Evolutionary conservation across 225 moss, liverwort and hornwort species (phyloP).

Genomic region (Climacium dendroides): DNA sequence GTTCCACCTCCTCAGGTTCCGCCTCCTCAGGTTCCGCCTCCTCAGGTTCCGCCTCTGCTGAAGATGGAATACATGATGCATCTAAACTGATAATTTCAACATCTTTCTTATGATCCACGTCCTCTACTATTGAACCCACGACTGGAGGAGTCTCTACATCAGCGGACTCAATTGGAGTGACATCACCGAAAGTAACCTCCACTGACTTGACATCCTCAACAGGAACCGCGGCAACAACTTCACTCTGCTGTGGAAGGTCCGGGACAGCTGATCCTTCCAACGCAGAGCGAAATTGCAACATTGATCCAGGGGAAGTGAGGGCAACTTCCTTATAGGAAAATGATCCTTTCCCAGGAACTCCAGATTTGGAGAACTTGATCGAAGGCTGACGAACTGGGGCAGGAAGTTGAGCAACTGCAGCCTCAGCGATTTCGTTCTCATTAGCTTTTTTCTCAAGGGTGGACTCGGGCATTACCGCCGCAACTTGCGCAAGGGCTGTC

Average conservation of each 20-base stretch:
- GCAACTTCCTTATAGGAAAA: conserved; percentile 49
- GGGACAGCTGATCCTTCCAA: not conserved
- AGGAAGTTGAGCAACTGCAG: not conserved
- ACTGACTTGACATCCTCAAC: not conserved
- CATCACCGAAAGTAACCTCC: not conserved
- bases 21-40: conserved; percentile 20
- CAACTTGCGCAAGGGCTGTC: not conserved
- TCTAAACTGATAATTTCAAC: not conserved
- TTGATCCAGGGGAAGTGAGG: conserved; percentile 30
- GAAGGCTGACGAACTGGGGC: conserved; percentile 13
- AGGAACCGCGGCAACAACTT: not conserved
- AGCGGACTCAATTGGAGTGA: not conserved
- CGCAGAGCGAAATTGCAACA: conserved; percentile 9
- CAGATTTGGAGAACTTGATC: conserved; percentile 16
- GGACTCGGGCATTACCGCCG: not conserved
- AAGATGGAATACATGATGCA: not conserved
- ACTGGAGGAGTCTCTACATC: not conserved
- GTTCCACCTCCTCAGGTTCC: conserved; percentile 6
- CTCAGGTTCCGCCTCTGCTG: not conserved
- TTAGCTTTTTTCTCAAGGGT: not conserved
- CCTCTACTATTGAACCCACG: not conserved
- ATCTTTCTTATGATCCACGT: not conserved
- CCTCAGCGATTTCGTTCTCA: conserved; percentile 2
- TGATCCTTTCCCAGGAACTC: conserved; percentile 15
- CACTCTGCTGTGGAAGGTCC: not conserved